A percentile compares a stretch with the other conserved stretches of the same genome.
These are phyloP conservation scores for Bolboschoenoplectus hybrid DNA, from an alignment of 202 grass and related monocot species.

Conservation along the genomic window DNA sequence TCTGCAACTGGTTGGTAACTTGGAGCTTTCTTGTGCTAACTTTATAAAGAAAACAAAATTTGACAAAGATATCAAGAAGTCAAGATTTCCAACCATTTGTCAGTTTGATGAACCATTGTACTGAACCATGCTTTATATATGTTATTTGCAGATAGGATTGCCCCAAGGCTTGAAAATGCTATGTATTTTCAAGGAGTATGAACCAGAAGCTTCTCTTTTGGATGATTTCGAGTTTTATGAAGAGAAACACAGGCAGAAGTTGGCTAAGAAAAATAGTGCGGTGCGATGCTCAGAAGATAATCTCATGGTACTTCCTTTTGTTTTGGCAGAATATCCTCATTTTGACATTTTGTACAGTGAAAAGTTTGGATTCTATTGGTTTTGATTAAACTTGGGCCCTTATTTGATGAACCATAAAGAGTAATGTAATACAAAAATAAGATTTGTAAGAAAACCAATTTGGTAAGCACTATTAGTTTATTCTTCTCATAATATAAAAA, in stretches of 20 bases:
- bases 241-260: conserved; percentile 60
- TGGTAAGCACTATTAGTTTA: not conserved
- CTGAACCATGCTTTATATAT: conserved; percentile 38
- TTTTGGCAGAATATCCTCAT: not conserved
- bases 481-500: conserved; percentile 8
- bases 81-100: not conserved
- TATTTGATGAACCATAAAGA: not conserved
- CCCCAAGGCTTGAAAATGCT: conserved; percentile 70
- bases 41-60: not conserved
- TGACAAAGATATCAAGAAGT: not conserved
- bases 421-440: not conserved
- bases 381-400: not conserved
- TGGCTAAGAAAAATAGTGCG: conserved; percentile 50
- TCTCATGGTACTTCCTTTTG: conserved; percentile 4
- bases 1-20: not conserved
- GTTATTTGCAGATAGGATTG: conserved; percentile 54
- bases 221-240: conserved; percentile 86
- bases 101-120: conserved; percentile 32
- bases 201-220: conserved; percentile 57
- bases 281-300: not conserved
- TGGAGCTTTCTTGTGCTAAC: not conserved
- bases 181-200: conserved; percentile 63
- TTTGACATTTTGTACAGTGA: not conserved
- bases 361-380: not conserved
- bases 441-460: not conserved